Evolutionary conservation across 2,329 filamentous ascomycete species (phyloP).

Genomic region (Ceratocystis destructans): DNA sequence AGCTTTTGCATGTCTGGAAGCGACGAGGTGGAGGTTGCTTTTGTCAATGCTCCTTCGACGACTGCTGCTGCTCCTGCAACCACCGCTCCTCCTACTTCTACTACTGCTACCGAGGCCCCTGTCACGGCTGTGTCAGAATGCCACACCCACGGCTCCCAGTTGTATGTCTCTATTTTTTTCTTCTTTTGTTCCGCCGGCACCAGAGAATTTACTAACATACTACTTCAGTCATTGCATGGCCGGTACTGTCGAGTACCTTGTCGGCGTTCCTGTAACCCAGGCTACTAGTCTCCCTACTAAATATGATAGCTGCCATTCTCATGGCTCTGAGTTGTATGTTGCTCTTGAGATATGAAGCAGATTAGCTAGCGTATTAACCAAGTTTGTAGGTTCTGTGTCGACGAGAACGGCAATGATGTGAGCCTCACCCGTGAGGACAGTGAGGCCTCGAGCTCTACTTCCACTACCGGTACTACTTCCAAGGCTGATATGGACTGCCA

Average conservation of each 20-base stretch:
- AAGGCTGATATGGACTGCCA: constrained; percentile 42
- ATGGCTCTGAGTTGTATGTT: constrained; percentile 43
- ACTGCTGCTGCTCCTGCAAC: constrained; percentile 18
- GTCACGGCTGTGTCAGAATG: constrained; percentile 31
- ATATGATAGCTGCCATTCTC: constrained; percentile 52
- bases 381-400: constrained; percentile 46
- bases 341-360: not conserved
- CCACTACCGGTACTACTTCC: constrained; percentile 9
- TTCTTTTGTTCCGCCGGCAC: not conserved
- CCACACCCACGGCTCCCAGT: constrained; percentile 30
- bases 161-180: constrained; percentile 26
- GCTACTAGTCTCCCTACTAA: constrained; percentile 43
- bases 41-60: constrained; percentile 19
- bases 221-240: constrained; percentile 32
- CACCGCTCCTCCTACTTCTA: constrained; percentile 7
- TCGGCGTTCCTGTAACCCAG: constrained; percentile 37
- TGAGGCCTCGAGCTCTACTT: constrained; percentile 20
- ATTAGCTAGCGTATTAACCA: not conserved
- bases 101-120: constrained; percentile 16
- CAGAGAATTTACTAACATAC: constrained; percentile 1
- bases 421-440: constrained; percentile 29
- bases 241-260: constrained; percentile 31
- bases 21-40: constrained; percentile 31
- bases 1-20: constrained; percentile 30
- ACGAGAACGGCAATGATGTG: constrained; percentile 46